Percentiles rank a stretch among this genome's conserved stretches.
phyloP scores from a whole-genome alignment of 352 stramenopile genomes.

The Phytophthora brassicae region DNA sequence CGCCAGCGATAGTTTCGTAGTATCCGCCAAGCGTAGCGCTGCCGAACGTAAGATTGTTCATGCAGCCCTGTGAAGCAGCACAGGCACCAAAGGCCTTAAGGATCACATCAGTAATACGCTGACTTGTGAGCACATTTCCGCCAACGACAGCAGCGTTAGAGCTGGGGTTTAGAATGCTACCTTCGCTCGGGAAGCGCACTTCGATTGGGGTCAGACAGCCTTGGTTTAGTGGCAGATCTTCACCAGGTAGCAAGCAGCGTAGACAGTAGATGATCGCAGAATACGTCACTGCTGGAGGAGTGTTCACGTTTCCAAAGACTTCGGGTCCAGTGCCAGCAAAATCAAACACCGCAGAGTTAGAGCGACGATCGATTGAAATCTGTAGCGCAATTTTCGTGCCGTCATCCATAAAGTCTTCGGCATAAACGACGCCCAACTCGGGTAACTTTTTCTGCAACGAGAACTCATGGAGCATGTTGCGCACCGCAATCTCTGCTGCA shows the following conservation, averaged over 20 bases:
- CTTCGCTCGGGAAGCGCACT: slow-evolving; percentile 92
- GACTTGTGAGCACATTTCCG: slow-evolving; percentile 98
- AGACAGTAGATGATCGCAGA: slow-evolving; percentile 99
- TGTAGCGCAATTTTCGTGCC: slow-evolving; percentile 96
- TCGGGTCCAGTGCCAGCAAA: slow-evolving; percentile 97
- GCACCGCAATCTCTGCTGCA: slow-evolving; percentile 94
- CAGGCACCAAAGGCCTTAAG: slow-evolving; percentile 95
- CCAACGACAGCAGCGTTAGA: slow-evolving; percentile 95
- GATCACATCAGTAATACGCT: slow-evolving; percentile 98
- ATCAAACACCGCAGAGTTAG: slow-evolving; percentile 94
- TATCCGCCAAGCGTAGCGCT: slow-evolving; percentile 94
- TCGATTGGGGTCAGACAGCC: slow-evolving; percentile 96
- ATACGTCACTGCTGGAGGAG: slow-evolving; percentile 97
- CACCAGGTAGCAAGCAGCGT: slow-evolving; percentile 91
- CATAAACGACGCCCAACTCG: slow-evolving; percentile 86
- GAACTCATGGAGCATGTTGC: slow-evolving; percentile 95
- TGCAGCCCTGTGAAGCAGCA: slow-evolving; percentile 97
- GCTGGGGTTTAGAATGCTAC: slow-evolving; percentile 96
- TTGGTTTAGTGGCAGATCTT: slow-evolving; percentile 98
- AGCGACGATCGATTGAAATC: slow-evolving; percentile 94
- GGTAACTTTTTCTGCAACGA: slow-evolving; percentile 75
- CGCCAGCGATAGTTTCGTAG: slow-evolving; percentile 99
- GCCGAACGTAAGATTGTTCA: slow-evolving; percentile 99
- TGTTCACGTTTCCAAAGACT: slow-evolving; percentile 98
- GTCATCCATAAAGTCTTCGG: slow-evolving; percentile 99